These are phyloP conservation scores for Zygosaccharomyces pseudobailii DNA, from an alignment of 1,139 yeast genomes.

Conservation along the genomic window DNA sequence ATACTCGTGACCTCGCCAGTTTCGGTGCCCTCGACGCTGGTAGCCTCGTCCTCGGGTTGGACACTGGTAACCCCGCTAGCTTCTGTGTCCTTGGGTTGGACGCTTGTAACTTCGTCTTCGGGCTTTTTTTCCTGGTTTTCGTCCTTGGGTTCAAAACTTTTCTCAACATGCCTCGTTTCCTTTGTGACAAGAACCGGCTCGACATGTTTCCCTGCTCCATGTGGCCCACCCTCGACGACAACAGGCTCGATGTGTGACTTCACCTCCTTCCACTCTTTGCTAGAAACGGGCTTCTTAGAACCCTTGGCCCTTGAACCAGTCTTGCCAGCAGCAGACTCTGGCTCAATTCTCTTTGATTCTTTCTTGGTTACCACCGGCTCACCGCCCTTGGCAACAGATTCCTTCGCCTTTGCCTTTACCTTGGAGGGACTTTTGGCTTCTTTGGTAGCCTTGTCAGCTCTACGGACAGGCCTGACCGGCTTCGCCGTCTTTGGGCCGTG, in stretches of 20 bases:
- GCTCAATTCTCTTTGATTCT: slow-evolving; percentile 5
- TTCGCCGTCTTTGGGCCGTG: neutral
- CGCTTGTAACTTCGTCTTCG: slow-evolving; percentile 4
- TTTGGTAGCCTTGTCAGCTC: neutral
- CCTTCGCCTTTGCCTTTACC: neutral
- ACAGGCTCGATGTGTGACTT: neutral
- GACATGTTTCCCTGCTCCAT: neutral
- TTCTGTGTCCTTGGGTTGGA: slow-evolving; percentile 1
- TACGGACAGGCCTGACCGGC: neutral
- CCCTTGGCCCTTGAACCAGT: neutral
- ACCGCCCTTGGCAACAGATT: neutral
- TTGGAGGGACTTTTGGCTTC: neutral
- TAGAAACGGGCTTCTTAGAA: too few relatives aligned
- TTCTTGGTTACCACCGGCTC: neutral
- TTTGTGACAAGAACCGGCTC: neutral
- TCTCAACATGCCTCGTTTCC: neutral
- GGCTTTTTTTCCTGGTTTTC: neutral
- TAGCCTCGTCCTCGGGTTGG: too few relatives aligned
- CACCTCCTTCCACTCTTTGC: neutral
- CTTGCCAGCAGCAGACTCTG: slow-evolving; percentile 1
- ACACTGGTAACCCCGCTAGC: neutral
- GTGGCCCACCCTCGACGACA: neutral
- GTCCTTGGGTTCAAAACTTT: neutral
- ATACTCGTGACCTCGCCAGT: neutral
- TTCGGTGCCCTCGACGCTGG: neutral